phyloP scores from a whole-genome alignment of 2,329 filamentous ascomycete species.

The Phialocephala sp. region DNA sequence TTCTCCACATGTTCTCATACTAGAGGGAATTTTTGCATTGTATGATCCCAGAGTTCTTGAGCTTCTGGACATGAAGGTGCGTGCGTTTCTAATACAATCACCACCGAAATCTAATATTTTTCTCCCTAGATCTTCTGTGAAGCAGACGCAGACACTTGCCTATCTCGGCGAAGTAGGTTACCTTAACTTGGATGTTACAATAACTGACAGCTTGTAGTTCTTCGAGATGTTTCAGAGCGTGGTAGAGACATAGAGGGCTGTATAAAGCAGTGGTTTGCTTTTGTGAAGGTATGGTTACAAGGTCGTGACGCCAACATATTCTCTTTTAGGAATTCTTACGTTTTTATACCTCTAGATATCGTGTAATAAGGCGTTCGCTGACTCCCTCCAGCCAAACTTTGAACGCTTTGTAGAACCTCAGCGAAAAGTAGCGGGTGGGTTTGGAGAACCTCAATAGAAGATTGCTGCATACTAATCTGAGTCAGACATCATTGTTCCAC shows the following conservation, averaged over 20 bases:
- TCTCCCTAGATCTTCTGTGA: conserved; percentile 82
- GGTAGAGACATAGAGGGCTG: conserved; percentile 92
- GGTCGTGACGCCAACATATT: neutral
- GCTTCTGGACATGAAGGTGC: conserved; percentile 86
- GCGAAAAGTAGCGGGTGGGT: conserved; percentile 76
- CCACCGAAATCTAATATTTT: conserved; percentile 10
- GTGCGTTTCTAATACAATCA: conserved; percentile 2
- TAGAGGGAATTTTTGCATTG: conserved; percentile 95
- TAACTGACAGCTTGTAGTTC: conserved; percentile 45
- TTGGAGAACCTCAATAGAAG: too few species aligned
- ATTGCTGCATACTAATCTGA: neutral
- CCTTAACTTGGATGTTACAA: neutral
- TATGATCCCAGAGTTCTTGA: conserved; percentile 87
- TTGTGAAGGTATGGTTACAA: conserved; percentile 66
- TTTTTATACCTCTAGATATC: neutral
- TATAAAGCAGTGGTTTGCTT: conserved; percentile 97
- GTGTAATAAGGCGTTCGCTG: neutral
- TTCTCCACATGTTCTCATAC: conserved; percentile 91
- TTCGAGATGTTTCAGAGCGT: conserved; percentile 88
- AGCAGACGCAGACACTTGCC: conserved; percentile 91
- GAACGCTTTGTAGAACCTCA: conserved; percentile 94
- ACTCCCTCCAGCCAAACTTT: conserved; percentile 72
- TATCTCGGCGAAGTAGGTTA: conserved; percentile 81
- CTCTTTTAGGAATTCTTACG: neutral
- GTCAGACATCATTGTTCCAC: conserved; percentile 87